A percentile compares a stretch with the other conserved stretches of the same genome.
Evolutionary conservation across 139 green algal genomes (phyloP).

Genomic region (Trebouxia sp.): DNA sequence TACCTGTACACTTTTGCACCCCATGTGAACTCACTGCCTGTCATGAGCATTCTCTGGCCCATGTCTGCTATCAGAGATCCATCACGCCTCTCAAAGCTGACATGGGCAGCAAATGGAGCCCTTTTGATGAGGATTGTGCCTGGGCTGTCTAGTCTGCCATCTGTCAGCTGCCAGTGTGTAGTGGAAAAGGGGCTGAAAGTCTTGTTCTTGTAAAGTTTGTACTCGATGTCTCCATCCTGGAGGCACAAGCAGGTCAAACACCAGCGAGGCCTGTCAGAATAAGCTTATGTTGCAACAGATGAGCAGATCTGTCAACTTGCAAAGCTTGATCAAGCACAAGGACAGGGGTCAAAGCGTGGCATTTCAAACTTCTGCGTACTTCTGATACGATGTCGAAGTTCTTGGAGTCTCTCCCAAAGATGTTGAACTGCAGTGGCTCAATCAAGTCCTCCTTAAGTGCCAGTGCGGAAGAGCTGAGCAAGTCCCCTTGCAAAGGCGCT

Average conservation of each 20-base stretch:
- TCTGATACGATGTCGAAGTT: constrained; percentile 9
- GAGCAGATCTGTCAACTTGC: too few species aligned
- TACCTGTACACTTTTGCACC: neutral
- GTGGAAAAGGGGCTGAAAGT: constrained; percentile 11
- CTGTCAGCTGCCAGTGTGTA: constrained; percentile 1
- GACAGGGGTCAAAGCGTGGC: too few species aligned
- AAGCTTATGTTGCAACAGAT: neutral
- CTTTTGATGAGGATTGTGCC: constrained; percentile 13
- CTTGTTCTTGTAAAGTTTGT: neutral
- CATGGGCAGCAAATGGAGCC: neutral
- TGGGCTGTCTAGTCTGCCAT: neutral
- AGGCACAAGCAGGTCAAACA: neutral
- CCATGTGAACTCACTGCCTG: constrained; percentile 13
- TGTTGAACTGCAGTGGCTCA: neutral
- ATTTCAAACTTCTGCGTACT: neutral
- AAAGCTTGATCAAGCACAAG: too few species aligned
- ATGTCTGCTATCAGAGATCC: constrained; percentile 8
- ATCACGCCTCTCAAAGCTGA: neutral
- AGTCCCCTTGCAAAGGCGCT: neutral
- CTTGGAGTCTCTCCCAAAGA: neutral
- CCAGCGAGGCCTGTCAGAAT: too few species aligned
- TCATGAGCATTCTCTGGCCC: constrained; percentile 1
- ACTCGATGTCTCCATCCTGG: neutral
- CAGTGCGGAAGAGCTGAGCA: neutral
- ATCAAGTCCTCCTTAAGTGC: neutral